A percentile compares a stretch with the other conserved stretches of the same genome.
These are phyloP conservation scores for Colletotrichum spaethianum DNA, from an alignment of 2,329 filamentous ascomycete genomes.

Conservation along the genomic window DNA sequence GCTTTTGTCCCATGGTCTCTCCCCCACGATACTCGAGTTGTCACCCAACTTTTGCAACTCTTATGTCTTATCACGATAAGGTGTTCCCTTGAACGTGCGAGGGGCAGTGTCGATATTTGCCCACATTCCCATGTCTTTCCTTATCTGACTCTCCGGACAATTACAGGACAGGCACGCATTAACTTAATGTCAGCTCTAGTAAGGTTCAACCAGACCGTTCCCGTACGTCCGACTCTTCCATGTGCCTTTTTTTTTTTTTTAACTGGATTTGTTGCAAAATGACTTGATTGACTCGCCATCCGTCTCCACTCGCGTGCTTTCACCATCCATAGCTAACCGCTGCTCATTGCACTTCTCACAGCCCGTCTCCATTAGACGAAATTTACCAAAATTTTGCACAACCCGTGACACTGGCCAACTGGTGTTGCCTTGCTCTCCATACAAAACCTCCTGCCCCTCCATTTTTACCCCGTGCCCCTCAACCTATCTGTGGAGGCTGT, in stretches of 20 bases:
- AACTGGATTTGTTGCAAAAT: constrained; percentile 25
- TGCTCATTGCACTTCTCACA: constrained; percentile 28
- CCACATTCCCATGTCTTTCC: constrained; percentile 31
- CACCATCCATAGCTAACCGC: constrained; percentile 37
- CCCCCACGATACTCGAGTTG: constrained; percentile 17
- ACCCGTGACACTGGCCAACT: constrained; percentile 34
- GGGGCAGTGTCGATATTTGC: constrained; percentile 22
- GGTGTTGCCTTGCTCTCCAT: constrained; percentile 31
- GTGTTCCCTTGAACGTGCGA: background rate
- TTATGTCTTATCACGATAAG: constrained; percentile 27
- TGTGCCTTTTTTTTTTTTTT: constrained; percentile 6
- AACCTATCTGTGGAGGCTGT: constrained; percentile 32
- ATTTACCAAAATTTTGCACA: constrained; percentile 39
- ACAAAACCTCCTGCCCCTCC: constrained; percentile 38
- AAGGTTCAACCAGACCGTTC: constrained; percentile 10
- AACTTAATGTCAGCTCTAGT: constrained; percentile 29
- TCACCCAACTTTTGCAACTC: background rate
- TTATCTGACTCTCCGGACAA: constrained; percentile 23
- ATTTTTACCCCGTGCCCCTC: constrained; percentile 37
- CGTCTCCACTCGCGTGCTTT: constrained; percentile 41
- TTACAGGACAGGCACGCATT: constrained; percentile 16
- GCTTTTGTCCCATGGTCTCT: constrained; percentile 45
- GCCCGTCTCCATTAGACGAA: constrained; percentile 30
- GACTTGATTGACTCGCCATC: constrained; percentile 39
- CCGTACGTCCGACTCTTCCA: constrained; percentile 23